Base-by-base conservation (phyloP, 192 early-diverging fungal species). In the Entomortierella chlamydospora region DNA sequence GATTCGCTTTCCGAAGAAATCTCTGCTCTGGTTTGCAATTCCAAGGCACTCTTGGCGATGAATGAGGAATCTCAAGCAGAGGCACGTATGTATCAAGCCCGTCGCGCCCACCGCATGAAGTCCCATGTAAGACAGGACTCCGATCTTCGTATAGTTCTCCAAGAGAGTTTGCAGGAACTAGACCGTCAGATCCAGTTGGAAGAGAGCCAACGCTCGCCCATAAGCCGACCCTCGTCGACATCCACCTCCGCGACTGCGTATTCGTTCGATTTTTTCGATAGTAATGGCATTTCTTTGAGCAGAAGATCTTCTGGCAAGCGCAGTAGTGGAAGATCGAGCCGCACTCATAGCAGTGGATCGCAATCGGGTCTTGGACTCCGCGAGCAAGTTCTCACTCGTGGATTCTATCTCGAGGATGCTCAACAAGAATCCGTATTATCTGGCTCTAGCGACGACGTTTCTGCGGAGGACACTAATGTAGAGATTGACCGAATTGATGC, bases 101-200 rank as follows among this genome's bases (percentile, higher is more conserved):
- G 30, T 1, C 52, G 61, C 6, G 28, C 42, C 0, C 34, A 18
- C 18, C 33, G n/a, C 7, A 18, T 28, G 18, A 30, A 37, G 2
- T 23, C 39, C 0, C n/a, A 26, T 9, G 12, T 37, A 33, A 49
- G 57, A 8, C 28, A 57, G 26, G 57, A 53, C 2, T 50, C 49
- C 3, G 55, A 63, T 29, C 56, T 78, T 10, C 68, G 52, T 4
- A 61, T 26, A 41, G 57, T 70, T 20, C 43, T 79, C 11, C 47
- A 54, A 12, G 65, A 79, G 28, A 70, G 68, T 43, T 68, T 79
- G 13, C 30, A 60, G 29, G 63, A 79, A 41, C 25, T 79, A 13
- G 68, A 79, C 37, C 67, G 57, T 8, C 43, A 61, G 26, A 70
- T 79, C 33, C 54, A 53, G 10, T 22, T 31, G 0, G 67, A 78